Evolutionary conservation across 371 early-diverging fungal species (phyloP).

Genomic region (Syncephalastrum racemosum): DNA sequence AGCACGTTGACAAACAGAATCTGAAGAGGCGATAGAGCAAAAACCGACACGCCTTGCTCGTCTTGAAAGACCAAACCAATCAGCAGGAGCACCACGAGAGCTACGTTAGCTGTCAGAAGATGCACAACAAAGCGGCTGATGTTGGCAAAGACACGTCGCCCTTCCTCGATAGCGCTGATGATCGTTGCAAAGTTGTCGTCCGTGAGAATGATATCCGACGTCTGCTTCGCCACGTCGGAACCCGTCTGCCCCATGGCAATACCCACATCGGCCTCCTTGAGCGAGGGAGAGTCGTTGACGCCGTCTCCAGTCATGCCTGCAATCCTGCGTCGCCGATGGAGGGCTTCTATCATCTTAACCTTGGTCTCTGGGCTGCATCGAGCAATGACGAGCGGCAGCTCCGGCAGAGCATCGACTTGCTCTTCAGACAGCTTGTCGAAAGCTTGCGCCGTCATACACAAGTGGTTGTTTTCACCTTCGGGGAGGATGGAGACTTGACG

Average conservation of each 20-base stretch:
- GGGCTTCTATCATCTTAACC: conserved; percentile 92
- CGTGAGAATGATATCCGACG: conserved; percentile 87
- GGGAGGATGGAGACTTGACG: conserved; percentile 86
- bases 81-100: conserved; percentile 68
- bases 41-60: conserved; percentile 56
- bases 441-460: conserved; percentile 83
- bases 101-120: conserved; percentile 85
- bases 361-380: conserved; percentile 96
- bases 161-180: conserved; percentile 80
- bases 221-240: conserved; percentile 91
- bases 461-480: conserved; percentile 28
- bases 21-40: conserved; percentile 77
- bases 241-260: conserved; percentile 92
- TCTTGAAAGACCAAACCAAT: conserved; percentile 73
- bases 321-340: conserved; percentile 78
- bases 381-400: conserved; percentile 91
- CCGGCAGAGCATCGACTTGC: conserved; percentile 74
- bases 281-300: conserved; percentile 90
- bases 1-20: conserved; percentile 89
- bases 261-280: conserved; percentile 91
- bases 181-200: conserved; percentile 90
- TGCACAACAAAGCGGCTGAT: conserved; percentile 91
- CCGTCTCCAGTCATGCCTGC: conserved; percentile 91
- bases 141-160: conserved; percentile 88
- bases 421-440: conserved; percentile 85